phyloP scores from a whole-genome alignment of 179 eudicot genomes.

The Silene coronaria region DNA sequence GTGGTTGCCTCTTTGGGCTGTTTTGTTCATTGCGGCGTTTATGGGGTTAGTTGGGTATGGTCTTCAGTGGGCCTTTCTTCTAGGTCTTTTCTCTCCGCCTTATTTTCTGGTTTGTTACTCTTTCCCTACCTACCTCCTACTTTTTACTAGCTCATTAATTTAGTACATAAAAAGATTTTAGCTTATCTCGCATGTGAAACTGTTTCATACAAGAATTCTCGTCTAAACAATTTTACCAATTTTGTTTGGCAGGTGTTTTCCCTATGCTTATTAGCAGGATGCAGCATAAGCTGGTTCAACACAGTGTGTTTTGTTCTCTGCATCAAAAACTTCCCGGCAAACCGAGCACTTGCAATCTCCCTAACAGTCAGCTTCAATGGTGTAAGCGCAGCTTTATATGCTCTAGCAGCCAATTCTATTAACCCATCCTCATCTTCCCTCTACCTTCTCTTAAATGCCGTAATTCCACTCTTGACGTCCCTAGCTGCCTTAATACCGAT shows the following conservation, averaged over 20 bases:
- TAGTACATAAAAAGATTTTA: too few relatives aligned
- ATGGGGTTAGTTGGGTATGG: slow-evolving; percentile 77
- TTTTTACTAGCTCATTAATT: background rate
- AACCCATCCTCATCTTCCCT: slow-evolving; percentile 43
- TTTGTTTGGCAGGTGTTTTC: slow-evolving; percentile 53
- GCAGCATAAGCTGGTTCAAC: slow-evolving; percentile 97
- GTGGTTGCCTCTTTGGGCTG: slow-evolving; percentile 58
- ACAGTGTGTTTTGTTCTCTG: slow-evolving; percentile 86
- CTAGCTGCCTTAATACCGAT: slow-evolving; percentile 52
- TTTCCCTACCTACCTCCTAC: background rate
- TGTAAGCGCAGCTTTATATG: slow-evolving; percentile 79
- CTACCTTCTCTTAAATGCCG: slow-evolving; percentile 73
- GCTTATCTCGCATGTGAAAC: background rate
- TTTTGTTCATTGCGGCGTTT: slow-evolving; percentile 53
- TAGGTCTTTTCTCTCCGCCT: slow-evolving; percentile 43
- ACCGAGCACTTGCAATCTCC: slow-evolving; percentile 68
- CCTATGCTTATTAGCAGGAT: slow-evolving; percentile 70
- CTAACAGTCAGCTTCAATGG: slow-evolving; percentile 85
- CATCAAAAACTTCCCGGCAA: slow-evolving; percentile 59
- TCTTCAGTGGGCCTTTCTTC: slow-evolving; percentile 62
- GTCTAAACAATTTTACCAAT: background rate
- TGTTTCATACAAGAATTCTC: background rate
- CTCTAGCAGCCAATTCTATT: slow-evolving; percentile 59
- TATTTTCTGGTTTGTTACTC: slow-evolving; percentile 50
- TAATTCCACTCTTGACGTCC: slow-evolving; percentile 57